Evolutionary conservation across 2,329 filamentous ascomycete species (phyloP).

Genomic region (Colletotrichum sp.): DNA sequence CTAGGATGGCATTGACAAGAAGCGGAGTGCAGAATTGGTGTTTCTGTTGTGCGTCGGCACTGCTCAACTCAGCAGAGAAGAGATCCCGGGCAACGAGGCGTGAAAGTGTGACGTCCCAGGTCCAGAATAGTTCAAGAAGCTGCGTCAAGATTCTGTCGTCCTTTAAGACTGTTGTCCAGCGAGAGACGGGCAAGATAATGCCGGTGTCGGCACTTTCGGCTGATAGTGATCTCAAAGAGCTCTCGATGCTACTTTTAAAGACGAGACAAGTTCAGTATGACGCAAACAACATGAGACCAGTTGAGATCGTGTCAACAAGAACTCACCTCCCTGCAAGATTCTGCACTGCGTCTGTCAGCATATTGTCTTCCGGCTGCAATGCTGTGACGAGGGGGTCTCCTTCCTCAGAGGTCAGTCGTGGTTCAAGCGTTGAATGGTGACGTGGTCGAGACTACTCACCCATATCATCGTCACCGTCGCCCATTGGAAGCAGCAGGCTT

Average conservation of each 20-base stretch:
- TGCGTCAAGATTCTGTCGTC: constrained; percentile 21
- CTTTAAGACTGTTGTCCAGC: constrained; percentile 23
- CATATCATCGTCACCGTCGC: background rate
- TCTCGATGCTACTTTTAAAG: background rate
- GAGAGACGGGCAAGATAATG: constrained; percentile 19
- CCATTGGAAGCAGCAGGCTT: background rate
- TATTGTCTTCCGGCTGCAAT: too few species aligned
- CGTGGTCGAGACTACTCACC: background rate
- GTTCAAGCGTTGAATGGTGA: rapidly evolving
- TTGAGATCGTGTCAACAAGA: too few species aligned
- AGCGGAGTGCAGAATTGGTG: constrained; percentile 25
- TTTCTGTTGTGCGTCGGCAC: background rate
- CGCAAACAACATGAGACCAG: too few species aligned
- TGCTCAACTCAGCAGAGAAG: constrained; percentile 19
- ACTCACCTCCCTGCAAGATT: too few species aligned
- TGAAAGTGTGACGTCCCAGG: constrained; percentile 25
- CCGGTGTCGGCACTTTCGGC: background rate
- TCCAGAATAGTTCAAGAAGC: constrained; percentile 26
- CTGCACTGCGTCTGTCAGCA: too few species aligned
- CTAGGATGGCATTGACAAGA: constrained; percentile 26
- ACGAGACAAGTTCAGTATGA: background rate
- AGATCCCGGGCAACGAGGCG: constrained; percentile 20
- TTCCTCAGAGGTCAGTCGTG: too few species aligned
- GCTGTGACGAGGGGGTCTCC: too few species aligned
- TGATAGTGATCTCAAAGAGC: background rate